phyloP scores from a whole-genome alignment of 768 basidiomycete species.

The Hemileccinum rubropunctum region DNA sequence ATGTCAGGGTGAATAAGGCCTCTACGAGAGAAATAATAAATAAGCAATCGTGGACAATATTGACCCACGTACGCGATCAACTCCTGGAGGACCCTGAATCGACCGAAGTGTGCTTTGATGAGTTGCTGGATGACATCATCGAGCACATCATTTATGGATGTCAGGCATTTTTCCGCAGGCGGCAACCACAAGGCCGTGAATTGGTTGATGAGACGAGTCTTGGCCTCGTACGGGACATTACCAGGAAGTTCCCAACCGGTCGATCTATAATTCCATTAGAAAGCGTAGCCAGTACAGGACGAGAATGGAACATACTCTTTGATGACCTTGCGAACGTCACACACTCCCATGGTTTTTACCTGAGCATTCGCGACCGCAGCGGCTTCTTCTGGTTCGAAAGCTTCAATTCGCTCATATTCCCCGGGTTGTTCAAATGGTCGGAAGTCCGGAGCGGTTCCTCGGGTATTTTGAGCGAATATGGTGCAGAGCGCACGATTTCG shows the following conservation, averaged over 20 bases:
- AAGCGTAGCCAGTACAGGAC: not conserved
- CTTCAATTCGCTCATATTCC: conserved; percentile 10
- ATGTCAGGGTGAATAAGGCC: conserved; percentile 27
- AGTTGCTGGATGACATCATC: conserved; percentile 27
- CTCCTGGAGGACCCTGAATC: conserved; percentile 35
- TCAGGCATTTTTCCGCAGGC: conserved; percentile 37
- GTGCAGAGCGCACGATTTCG: conserved; percentile 33
- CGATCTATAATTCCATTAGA: conserved; percentile 27
- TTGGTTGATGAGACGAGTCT: conserved; percentile 33
- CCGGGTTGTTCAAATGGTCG: conserved; percentile 25
- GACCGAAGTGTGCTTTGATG: conserved; percentile 37
- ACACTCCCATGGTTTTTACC: conserved; percentile 26
- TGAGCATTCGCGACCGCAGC: not conserved
- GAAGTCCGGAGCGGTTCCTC: conserved; percentile 42
- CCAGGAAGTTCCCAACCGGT: conserved; percentile 43
- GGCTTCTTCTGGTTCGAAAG: conserved; percentile 5
- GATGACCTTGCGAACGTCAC: conserved; percentile 36
- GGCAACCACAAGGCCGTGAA: conserved; percentile 36
- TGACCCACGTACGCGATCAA: conserved; percentile 34
- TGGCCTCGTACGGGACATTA: conserved; percentile 41
- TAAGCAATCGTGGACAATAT: not conserved
- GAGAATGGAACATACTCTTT: conserved; percentile 26
- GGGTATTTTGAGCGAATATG: conserved; percentile 34
- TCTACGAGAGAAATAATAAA: conserved; percentile 18
- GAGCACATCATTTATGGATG: conserved; percentile 30